A percentile compares a stretch with the other conserved stretches of the same genome.
Conservation (phyloP, 1,139 yeast species). For the Arxiozyma slooffiae region DNA sequence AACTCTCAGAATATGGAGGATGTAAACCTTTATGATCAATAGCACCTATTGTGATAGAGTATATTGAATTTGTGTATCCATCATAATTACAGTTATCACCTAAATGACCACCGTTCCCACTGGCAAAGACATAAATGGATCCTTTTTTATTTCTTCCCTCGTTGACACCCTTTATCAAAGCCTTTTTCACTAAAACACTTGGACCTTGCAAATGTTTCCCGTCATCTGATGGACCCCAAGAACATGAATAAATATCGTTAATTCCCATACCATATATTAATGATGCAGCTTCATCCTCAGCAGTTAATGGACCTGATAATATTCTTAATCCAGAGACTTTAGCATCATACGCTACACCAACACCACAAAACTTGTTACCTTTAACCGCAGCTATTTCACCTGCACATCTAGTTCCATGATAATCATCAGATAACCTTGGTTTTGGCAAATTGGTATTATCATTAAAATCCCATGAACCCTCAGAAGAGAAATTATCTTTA, state of each 20-base stretch:
- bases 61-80: slow-evolving; percentile 94
- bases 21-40: slow-evolving; percentile 77
- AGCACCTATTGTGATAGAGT: slow-evolving; percentile 92
- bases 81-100: slow-evolving; percentile 94
- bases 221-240: slow-evolving; percentile 98
- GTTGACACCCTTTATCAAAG: slow-evolving; percentile 74
- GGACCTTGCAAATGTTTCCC: slow-evolving; percentile 85
- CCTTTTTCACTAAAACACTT: slow-evolving; percentile 63
- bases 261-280: slow-evolving; percentile 67
- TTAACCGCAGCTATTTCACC: slow-evolving; percentile 93
- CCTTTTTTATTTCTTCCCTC: slow-evolving; percentile 81
- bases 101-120: slow-evolving; percentile 81
- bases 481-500: slow-evolving; percentile 55
- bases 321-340: slow-evolving; percentile 87
- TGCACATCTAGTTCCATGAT: slow-evolving; percentile 97
- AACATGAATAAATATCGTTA: slow-evolving; percentile 90
- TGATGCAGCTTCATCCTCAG: slow-evolving; percentile 88
- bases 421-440: slow-evolving; percentile 74
- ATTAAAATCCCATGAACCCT: slow-evolving; percentile 89
- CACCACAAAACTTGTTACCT: slow-evolving; percentile 74
- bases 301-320: slow-evolving; percentile 65
- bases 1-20: slow-evolving; percentile 83
- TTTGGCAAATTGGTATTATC: slow-evolving; percentile 64
- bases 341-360: slow-evolving; percentile 86
- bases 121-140: slow-evolving; percentile 85